Percentiles rank a stretch among this genome's conserved stretches.
Conservation (phyloP, 2,329 filamentous ascomycete genomes). For the Arthrobotrys sphaeroides region DNA sequence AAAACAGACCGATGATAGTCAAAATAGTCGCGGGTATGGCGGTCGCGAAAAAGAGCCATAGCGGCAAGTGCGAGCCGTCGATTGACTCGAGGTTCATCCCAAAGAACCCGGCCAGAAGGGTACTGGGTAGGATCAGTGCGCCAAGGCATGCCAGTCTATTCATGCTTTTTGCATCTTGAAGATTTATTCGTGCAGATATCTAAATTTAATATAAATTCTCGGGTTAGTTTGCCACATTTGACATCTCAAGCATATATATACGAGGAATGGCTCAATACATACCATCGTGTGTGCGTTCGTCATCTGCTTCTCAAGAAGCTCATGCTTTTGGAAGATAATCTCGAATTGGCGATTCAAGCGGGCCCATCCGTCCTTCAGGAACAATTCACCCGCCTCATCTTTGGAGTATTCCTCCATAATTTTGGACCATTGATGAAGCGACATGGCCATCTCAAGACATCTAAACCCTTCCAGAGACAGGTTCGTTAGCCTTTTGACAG, state of each 20-base stretch:
- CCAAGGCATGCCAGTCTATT: slow-evolving; percentile 7
- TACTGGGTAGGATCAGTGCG: background rate
- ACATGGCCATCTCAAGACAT: slow-evolving; percentile 11
- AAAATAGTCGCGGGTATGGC: background rate
- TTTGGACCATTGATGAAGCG: slow-evolving; percentile 12
- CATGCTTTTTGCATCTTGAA: slow-evolving; percentile 15
- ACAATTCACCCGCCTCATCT: background rate
- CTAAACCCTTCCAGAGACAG: slow-evolving; percentile 17
- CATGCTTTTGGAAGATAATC: slow-evolving; percentile 6
- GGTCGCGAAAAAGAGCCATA: slow-evolving; percentile 24
- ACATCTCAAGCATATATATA: too few relatives aligned
- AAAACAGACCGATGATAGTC: background rate
- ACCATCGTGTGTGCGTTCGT: slow-evolving; percentile 18
- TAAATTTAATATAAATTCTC: background rate
- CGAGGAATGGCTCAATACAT: too few relatives aligned
- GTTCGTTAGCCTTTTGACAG: background rate
- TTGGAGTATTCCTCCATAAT: slow-evolving; percentile 14
- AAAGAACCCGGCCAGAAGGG: slow-evolving; percentile 5
- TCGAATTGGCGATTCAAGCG: slow-evolving; percentile 12
- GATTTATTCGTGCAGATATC: slow-evolving; percentile 14
- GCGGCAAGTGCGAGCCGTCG: background rate
- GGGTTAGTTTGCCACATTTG: background rate
- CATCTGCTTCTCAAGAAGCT: slow-evolving; percentile 20
- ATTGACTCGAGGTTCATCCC: slow-evolving; percentile 12
- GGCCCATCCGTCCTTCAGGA: slow-evolving; percentile 5